phyloP scores from a whole-genome alignment of 768 basidiomycete species.

The Pleurotus salmoneostramineus region DNA sequence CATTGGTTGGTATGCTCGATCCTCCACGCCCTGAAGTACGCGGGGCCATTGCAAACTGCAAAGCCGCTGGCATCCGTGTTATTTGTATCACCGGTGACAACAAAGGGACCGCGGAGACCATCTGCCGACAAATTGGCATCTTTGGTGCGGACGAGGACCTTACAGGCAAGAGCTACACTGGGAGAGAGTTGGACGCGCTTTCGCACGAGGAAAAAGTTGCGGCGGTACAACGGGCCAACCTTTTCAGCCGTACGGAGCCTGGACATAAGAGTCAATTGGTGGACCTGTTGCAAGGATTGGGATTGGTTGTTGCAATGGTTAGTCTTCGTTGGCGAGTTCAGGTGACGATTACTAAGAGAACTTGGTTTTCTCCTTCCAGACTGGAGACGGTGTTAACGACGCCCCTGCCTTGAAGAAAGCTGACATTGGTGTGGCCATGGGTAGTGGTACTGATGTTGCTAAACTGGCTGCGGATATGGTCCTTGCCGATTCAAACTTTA shows the following conservation, averaged over 20 bases:
- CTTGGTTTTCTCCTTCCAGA: slow-evolving; percentile 38
- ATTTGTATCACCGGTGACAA: slow-evolving; percentile 99
- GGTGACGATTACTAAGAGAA: slow-evolving; percentile 1
- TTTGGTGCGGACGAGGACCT: slow-evolving; percentile 84
- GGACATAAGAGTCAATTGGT: slow-evolving; percentile 94
- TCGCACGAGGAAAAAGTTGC: slow-evolving; percentile 75
- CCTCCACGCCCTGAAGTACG: slow-evolving; percentile 94
- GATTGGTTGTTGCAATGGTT: slow-evolving; percentile 95
- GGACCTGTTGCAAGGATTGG: slow-evolving; percentile 87
- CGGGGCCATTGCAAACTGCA: slow-evolving; percentile 84
- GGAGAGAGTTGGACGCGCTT: slow-evolving; percentile 84
- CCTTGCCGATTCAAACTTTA: slow-evolving; percentile 94
- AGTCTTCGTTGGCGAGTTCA: slow-evolving; percentile 9
- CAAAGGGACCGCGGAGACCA: slow-evolving; percentile 96
- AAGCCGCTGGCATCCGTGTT: slow-evolving; percentile 89
- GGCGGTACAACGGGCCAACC: slow-evolving; percentile 82
- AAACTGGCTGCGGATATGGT: slow-evolving; percentile 99
- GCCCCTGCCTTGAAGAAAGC: slow-evolving; percentile 96
- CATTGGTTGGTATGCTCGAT: slow-evolving; percentile 96
- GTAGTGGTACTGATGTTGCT: slow-evolving; percentile 97
- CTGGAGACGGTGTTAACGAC: slow-evolving; percentile 97
- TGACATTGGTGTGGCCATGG: slow-evolving; percentile 98
- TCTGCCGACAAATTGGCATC: slow-evolving; percentile 94
- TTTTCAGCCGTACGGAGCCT: slow-evolving; percentile 95
- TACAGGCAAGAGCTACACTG: slow-evolving; percentile 94